Evolutionary conservation across 768 basidiomycete species (phyloP), one percentile per base, ranked within the genome.

Genomic region (Saitozyma sp.): DNA sequence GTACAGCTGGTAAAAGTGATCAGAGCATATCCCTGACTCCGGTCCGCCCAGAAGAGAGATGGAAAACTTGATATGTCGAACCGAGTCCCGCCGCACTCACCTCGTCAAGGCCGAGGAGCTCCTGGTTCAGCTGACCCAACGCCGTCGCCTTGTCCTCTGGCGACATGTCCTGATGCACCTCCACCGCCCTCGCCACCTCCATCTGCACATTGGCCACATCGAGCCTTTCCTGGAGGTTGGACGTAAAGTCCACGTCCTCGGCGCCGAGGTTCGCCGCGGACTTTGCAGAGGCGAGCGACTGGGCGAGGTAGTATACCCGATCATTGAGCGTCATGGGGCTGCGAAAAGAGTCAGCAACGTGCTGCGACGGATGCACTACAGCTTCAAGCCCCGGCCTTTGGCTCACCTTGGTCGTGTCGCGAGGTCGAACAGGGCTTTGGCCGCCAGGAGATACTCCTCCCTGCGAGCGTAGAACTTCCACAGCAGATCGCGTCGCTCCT

Each of bases 391-490:
- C 29, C 29, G 29, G 29, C 29, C 29, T 29, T 29, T 17, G 49
- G 52, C 58, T 50, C 16, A 39, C 83, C 89, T 73, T 64, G 84
- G 84, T 13, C 92, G 89, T 71, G 95, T 90, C 39, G 96, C 94
- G 52, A 98, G 81, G 13, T 85, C 82, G 11, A 85, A 85, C 50
- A 98, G 85, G 0, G 95, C 88, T 75, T 90, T 87, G 1, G 96
- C 94, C 2, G 96, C 95, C 50, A 89, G 85, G 51, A 93, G 78
- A 40, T 89, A 89, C 68, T 92, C 89, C 0, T 89, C 89, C 68
- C 91, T 89, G 71, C 95, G 90, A 56, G 95, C 92, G 74, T 96
- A 95, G 80, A 91, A 97, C 72, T 97, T 91, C 96, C 96, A 98
- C 2, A 98, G 82, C 1, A 99, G 81, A 70, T 98, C 74, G 29